Conservation (phyloP, 116 monocot species). For the Dioscorea cayenensis region DNA sequence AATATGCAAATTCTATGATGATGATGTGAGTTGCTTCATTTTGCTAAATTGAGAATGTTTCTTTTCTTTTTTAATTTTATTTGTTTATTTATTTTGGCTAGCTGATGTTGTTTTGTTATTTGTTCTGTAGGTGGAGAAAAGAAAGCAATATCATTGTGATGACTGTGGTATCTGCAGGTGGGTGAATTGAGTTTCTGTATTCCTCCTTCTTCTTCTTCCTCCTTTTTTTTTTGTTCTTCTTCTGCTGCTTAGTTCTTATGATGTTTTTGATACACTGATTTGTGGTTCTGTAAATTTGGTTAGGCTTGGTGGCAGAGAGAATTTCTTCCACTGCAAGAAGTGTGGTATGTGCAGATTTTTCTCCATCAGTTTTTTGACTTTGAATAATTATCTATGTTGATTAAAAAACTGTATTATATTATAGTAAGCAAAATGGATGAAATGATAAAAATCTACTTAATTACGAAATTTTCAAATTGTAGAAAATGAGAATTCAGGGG, state of each 20-base stretch:
- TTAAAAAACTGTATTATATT: no score
- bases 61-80: background rate
- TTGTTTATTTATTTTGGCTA: no score
- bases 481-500: no score
- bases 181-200: background rate
- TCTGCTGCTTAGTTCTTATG: background rate
- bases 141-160: conserved; percentile 55
- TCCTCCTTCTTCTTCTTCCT: no score
- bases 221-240: background rate
- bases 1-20: conserved; percentile 73
- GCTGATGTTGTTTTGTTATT: background rate
- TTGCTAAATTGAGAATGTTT: background rate
- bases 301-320: conserved; percentile 73
- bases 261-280: background rate
- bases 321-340: conserved; percentile 72
- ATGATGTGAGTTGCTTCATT: conserved; percentile 45
- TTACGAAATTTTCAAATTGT: no score
- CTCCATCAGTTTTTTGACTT: no score
- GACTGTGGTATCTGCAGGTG: conserved; percentile 89
- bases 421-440: no score
- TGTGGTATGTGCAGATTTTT: conserved; percentile 43
- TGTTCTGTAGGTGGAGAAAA: conserved; percentile 32
- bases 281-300: background rate
- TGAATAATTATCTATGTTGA: no score
- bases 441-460: no score